Conservation (phyloP, 306 rosid genomes). For the Arachis hypogaea region DNA sequence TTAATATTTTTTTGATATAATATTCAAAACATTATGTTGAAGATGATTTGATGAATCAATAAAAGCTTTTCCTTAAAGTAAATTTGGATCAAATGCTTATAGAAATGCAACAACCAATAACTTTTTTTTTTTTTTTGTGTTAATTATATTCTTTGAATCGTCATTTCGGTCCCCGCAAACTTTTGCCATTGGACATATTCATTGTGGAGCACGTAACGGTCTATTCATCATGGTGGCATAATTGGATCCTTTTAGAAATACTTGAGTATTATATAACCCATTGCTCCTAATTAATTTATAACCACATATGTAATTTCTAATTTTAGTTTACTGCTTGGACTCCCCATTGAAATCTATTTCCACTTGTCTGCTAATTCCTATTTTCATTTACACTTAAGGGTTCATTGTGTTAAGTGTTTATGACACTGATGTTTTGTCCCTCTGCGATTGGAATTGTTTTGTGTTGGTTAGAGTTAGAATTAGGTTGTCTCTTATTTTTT, state of each 20-base stretch:
- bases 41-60: no score
- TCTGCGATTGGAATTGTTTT: conserved; percentile 38
- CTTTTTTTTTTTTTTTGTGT: no score
- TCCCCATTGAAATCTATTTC: not conserved
- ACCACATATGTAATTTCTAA: no score
- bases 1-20: no score
- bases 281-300: no score
- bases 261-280: no score
- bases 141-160: no score
- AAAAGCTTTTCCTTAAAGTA: not conserved
- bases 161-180: no score
- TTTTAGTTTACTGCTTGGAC: conserved; percentile 12
- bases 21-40: no score
- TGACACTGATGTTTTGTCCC: conserved; percentile 53
- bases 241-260: not conserved
- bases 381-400: not conserved
- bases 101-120: no score
- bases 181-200: not conserved
- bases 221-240: conserved; percentile 17
- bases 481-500: not conserved
- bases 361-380: not conserved
- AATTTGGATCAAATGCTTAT: not conserved
- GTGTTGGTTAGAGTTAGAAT: conserved; percentile 27
- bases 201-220: conserved; percentile 23
- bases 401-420: conserved; percentile 19